Evolutionary conservation across 495 filamentous ascomycete species (phyloP).

Genomic region (Polyplosphaeria fusca): DNA sequence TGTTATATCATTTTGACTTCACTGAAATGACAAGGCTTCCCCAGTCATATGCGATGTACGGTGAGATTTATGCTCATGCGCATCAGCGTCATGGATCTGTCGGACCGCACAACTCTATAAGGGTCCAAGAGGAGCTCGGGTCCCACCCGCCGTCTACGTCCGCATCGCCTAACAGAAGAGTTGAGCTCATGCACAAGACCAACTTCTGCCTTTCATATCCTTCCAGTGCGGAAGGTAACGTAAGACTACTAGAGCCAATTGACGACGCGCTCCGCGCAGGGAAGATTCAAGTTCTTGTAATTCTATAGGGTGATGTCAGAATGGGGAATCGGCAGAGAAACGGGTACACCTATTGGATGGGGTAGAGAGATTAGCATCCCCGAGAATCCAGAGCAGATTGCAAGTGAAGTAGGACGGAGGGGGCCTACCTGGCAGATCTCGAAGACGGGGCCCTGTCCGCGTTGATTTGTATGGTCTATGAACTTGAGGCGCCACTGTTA

Average conservation of each 20-base stretch:
- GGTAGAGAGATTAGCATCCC: too few relatives aligned
- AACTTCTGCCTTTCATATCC: constrained; percentile 21
- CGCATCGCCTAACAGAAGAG: constrained; percentile 6
- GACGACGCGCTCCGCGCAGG: constrained; percentile 20
- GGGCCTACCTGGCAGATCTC: too few relatives aligned
- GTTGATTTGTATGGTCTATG: too few relatives aligned
- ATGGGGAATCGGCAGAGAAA: neutral
- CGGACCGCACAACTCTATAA: constrained; percentile 2
- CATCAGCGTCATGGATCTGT: constrained; percentile 10
- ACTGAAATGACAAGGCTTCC: too few relatives aligned
- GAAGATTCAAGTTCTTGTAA: constrained; percentile 18
- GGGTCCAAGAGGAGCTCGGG: constrained; percentile 4
- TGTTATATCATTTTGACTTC: too few relatives aligned
- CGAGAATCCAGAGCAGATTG: too few relatives aligned
- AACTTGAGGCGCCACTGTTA: too few relatives aligned
- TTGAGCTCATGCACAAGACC: constrained; percentile 13
- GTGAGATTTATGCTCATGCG: too few relatives aligned
- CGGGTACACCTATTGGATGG: too few relatives aligned
- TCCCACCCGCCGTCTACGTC: neutral
- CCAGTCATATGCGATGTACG: too few relatives aligned
- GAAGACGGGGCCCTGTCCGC: too few relatives aligned
- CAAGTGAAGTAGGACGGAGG: too few relatives aligned
- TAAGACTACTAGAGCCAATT: constrained; percentile 21
- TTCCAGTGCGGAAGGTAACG: constrained; percentile 13
- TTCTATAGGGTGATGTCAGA: constrained; percentile 17